Base-by-base conservation (phyloP, 257 asterid species). In the Salvia rosmarinus region DNA sequence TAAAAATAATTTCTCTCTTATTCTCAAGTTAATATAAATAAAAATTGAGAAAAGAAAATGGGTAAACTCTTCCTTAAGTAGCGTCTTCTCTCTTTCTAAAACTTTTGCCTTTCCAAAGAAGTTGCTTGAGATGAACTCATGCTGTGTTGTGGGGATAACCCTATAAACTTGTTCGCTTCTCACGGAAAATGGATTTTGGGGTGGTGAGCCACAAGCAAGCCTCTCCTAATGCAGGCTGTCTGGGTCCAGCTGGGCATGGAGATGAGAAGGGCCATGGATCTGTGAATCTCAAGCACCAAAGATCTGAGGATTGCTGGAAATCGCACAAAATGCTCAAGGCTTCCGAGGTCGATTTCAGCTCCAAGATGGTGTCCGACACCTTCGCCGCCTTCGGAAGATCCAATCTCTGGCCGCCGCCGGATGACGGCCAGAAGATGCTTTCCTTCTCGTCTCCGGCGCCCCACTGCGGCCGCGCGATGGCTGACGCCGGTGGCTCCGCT, bases 361-460 rank as follows among this genome's bases (percentile, higher is more conserved):
- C 78, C 23, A 64, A 47, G n/a, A 73, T 77, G 64, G 39, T 66
- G 14, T 13, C 32, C 17, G 77, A 78, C 21, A 61, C 65, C 52
- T 76, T 70, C 51, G 60, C 78, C 44, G 76, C 78, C 23, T 74
- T 71, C 50, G 83, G 79, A 66, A 79, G 87, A 82, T 80, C 83
- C 79, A 80, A 37, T 76, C 64, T 82, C 8, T 80, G 84, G 82
- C 79, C 80, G 43, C 61, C 74, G 64, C 63, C 47, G 68, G 85
- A 82, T n/a, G 89, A 77, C 11, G 81, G 82, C 1, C 86, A 75
- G 71, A 80, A 72, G 51, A 82, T 85, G 89, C 89, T 85, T 1
- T 85, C 89, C 0, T 85, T 85, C 51, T 80, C 87, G 5, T 81
- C 88, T 28, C 30, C 75, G 40, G 82, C 57, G 42, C 80, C 80